Base-by-base conservation (phyloP, 345 rosid genomes). In the Melaleuca alternifolia region DNA sequence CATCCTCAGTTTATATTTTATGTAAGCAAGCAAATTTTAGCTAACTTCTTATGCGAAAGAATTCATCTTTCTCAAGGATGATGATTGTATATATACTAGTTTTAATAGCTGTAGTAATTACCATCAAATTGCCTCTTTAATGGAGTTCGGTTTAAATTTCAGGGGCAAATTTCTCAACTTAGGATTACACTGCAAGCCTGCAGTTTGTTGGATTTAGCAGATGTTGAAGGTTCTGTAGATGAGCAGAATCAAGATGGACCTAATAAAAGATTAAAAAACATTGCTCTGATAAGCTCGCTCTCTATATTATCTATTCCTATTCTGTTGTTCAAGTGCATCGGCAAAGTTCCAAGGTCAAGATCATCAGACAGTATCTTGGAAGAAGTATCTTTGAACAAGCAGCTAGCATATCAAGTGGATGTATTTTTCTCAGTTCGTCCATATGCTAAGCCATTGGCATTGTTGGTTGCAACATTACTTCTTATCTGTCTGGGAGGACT, bases 401-500 rank as follows among this genome's bases (percentile, higher is more conserved):
- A 89, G 91, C 92, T 93, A 41, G 96, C 92, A 23, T 92, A 95
- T 84, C 85, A 86, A 77, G 89, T 92, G 88, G 96, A 95, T 86
- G 88, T 89, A 65, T 84, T 90, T 84, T 88, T 93, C 83, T 93
- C 97, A 1, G 92, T 95, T 87, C 94, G 92, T 92, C 95, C 96
- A 75, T 93, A 93, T 91, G 94, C 94, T 57, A 93, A 95, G 89
- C 92, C 95, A 52, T 87, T 92, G 89, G 93, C 95, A 24, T 89
- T 95, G 84, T 84, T 95, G 87, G 91, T 95, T 86, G 96, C 96
- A 51, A 93, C 97, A 57, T 87, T 93, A 51, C 85, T 95, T 33
- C 95, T 95, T 84, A 91, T 95, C 54, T 92, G 90, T 84, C 91
- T 95, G 15, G 96, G 97, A 59, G 97, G 97, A 5, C 90, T 93